Evolutionary conservation across 1,284 basidiomycete genomes (phyloP).

Genomic region (Papiliotrema flavescens): DNA sequence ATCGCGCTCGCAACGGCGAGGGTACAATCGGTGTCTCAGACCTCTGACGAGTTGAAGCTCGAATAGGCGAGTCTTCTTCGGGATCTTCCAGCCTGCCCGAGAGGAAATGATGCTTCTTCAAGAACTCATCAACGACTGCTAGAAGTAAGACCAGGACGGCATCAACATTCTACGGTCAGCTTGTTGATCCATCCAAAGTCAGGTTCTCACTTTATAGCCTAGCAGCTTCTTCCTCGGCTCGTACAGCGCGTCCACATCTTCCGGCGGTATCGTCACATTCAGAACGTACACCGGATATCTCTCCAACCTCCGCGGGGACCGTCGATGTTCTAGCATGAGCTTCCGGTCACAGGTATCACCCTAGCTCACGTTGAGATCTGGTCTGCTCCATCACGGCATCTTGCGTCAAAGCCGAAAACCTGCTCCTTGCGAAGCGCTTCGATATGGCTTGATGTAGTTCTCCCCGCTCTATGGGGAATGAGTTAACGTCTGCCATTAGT

Average conservation of each 20-base stretch:
- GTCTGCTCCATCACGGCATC: constrained; percentile 2
- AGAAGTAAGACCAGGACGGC: constrained; percentile 58
- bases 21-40: not conserved
- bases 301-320: constrained; percentile 67
- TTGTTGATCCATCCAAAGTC: no score
- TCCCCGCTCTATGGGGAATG: constrained; percentile 63
- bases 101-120: constrained; percentile 62
- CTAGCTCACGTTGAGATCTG: not conserved
- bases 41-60: not conserved
- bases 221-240: constrained; percentile 70
- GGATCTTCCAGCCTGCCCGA: not conserved
- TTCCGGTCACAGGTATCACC: not conserved
- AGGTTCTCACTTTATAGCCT: constrained; percentile 65
- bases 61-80: not conserved
- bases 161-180: constrained; percentile 54
- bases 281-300: constrained; percentile 76
- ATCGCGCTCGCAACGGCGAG: not conserved
- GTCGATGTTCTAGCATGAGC: constrained; percentile 45
- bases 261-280: constrained; percentile 62
- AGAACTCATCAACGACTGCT: constrained; percentile 61
- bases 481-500: constrained; percentile 68
- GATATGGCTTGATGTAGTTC: constrained; percentile 71
- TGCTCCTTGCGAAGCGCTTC: constrained; percentile 53
- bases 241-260: constrained; percentile 68
- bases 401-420: constrained; percentile 22